Evolutionary conservation across 495 filamentous ascomycete species (phyloP).

Genomic region (Aspergillus biplanus): DNA sequence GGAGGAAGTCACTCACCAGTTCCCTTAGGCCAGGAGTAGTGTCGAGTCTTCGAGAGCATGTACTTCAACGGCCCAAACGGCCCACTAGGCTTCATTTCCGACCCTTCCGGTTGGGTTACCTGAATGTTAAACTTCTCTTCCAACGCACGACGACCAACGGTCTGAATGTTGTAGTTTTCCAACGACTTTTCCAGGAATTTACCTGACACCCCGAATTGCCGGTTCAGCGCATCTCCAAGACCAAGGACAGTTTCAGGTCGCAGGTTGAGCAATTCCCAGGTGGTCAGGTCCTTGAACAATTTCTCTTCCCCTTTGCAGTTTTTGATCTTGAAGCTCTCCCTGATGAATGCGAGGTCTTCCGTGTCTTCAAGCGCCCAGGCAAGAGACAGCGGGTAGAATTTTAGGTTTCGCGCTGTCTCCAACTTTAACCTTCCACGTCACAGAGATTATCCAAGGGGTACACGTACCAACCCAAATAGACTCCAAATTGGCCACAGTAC

Average conservation of each 20-base stretch:
- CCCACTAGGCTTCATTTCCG: too few relatives aligned
- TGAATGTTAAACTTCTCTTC: slow-evolving; percentile 31
- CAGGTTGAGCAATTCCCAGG: slow-evolving; percentile 43
- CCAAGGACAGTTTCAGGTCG: slow-evolving; percentile 33
- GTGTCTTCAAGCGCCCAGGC: slow-evolving; percentile 35
- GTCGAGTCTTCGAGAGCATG: slow-evolving; percentile 39
- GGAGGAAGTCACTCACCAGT: slow-evolving; percentile 32
- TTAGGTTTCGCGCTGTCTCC: slow-evolving; percentile 45
- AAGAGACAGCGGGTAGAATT: slow-evolving; percentile 53
- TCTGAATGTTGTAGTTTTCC: slow-evolving; percentile 44
- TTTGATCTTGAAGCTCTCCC: slow-evolving; percentile 34
- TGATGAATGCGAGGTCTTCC: slow-evolving; percentile 35
- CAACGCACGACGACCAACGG: slow-evolving; percentile 36
- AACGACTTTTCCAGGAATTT: slow-evolving; percentile 36
- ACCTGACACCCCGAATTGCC: slow-evolving; percentile 40
- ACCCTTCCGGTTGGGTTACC: too few relatives aligned
- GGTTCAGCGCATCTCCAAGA: slow-evolving; percentile 39
- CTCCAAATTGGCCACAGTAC: slow-evolving; percentile 53
- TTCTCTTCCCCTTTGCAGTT: slow-evolving; percentile 39
- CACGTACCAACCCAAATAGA: slow-evolving; percentile 42
- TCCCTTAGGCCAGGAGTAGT: slow-evolving; percentile 55
- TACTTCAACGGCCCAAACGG: slow-evolving; percentile 32
- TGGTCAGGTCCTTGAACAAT: slow-evolving; percentile 36
- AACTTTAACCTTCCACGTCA: background rate
- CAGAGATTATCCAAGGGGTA: background rate